phyloP scores from a whole-genome alignment of 345 rosid species.

The Syzygium oleosum region DNA sequence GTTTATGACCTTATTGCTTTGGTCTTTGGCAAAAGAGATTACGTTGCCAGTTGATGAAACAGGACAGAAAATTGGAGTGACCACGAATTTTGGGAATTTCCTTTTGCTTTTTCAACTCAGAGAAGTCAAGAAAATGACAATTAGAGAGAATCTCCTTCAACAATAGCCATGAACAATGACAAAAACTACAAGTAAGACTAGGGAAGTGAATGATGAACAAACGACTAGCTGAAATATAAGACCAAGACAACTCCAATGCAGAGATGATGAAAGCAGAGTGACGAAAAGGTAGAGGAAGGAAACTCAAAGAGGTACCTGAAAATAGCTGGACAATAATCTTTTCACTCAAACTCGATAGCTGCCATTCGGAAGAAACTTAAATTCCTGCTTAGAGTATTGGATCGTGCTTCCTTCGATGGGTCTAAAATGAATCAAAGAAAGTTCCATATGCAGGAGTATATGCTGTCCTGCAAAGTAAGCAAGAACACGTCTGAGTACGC shows the following conservation, averaged over 20 bases:
- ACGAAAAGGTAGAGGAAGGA: background rate
- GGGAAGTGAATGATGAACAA: background rate
- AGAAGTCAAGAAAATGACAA: background rate
- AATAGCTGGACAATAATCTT: slow-evolving; percentile 44
- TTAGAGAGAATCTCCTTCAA: background rate
- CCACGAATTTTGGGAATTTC: background rate
- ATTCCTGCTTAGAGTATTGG: slow-evolving; percentile 11
- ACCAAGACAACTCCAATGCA: background rate
- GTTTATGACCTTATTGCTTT: background rate
- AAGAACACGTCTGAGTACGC: background rate
- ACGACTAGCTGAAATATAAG: background rate
- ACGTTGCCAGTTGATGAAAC: background rate
- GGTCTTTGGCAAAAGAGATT: background rate
- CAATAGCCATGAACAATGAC: background rate
- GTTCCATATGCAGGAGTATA: slow-evolving; percentile 16
- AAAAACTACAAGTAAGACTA: background rate
- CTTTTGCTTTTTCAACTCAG: background rate
- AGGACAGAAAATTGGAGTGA: background rate
- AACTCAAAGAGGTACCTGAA: slow-evolving; percentile 30
- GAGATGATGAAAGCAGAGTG: background rate
- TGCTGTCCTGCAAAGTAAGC: background rate
- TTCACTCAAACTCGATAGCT: slow-evolving; percentile 35
- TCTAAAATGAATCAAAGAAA: slow-evolving; percentile 16
- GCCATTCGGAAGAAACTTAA: slow-evolving; percentile 13
- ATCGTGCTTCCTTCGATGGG: slow-evolving; percentile 18